Conservation (phyloP, 495 filamentous ascomycete species). For the Thozetella sp. region DNA sequence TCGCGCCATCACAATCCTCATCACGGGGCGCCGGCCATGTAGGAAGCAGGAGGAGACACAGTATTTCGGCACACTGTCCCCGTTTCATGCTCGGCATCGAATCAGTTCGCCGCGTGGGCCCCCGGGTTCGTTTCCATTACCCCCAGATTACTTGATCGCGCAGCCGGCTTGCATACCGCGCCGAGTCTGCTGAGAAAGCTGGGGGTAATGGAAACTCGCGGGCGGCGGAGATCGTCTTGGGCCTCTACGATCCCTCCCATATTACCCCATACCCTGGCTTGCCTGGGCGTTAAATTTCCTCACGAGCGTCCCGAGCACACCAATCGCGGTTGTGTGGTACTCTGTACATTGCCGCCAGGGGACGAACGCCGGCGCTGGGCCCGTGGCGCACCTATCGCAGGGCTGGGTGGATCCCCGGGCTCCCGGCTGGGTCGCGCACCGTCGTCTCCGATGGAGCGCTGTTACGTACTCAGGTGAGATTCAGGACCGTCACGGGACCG, state of each 20-base stretch:
- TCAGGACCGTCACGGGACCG: background rate
- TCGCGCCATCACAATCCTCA: slow-evolving; percentile 3
- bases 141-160: slow-evolving; percentile 39
- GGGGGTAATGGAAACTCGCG: slow-evolving; percentile 24
- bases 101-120: background rate
- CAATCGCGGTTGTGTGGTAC: too few relatives aligned
- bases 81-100: background rate
- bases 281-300: background rate
- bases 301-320: too few relatives aligned
- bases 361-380: too few relatives aligned
- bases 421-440: slow-evolving; percentile 1
- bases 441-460: background rate
- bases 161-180: slow-evolving; percentile 8
- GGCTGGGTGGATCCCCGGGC: background rate
- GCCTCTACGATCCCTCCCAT: too few relatives aligned
- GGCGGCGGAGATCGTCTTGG: background rate
- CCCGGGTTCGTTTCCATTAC: slow-evolving; percentile 32
- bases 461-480: slow-evolving; percentile 1
- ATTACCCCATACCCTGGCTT: background rate
- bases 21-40: background rate
- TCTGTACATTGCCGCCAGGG: too few relatives aligned
- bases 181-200: slow-evolving; percentile 13
- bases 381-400: too few relatives aligned
- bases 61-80: background rate
- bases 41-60: background rate